A percentile compares a stretch with the other conserved stretches of the same genome.
phyloP scores from a whole-genome alignment of 2,329 filamentous ascomycete genomes.

The Podosphaera xanthii region DNA sequence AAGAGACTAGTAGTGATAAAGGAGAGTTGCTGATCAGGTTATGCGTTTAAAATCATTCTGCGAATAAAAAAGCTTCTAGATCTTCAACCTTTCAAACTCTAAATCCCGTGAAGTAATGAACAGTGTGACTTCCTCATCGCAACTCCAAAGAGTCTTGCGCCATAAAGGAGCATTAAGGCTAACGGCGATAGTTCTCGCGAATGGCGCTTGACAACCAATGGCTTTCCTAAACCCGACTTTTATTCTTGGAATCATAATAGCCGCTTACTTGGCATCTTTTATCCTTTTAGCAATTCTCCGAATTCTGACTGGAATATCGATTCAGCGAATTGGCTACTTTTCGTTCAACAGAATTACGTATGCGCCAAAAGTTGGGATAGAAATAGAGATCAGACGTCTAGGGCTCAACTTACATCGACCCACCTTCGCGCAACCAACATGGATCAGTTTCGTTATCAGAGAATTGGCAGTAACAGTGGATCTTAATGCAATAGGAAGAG shows the following conservation, averaged over 20 bases:
- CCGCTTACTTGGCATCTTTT: conserved; percentile 79
- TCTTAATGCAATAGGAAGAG: conserved; percentile 37
- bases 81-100: neutral
- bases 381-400: conserved; percentile 71
- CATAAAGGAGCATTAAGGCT: neutral
- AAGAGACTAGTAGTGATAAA: neutral
- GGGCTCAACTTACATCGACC: conserved; percentile 77
- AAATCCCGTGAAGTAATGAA: neutral
- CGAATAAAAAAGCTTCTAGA: neutral
- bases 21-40: neutral
- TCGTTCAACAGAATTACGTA: conserved; percentile 81
- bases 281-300: conserved; percentile 82
- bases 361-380: conserved; percentile 68
- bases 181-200: neutral
- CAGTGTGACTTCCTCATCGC: neutral
- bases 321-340: conserved; percentile 83
- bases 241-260: conserved; percentile 60
- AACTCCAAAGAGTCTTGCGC: neutral
- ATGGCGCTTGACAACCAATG: conserved; percentile 20
- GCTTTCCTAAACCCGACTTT: conserved; percentile 55
- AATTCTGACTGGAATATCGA: conserved; percentile 80
- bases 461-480: conserved; percentile 74
- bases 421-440: conserved; percentile 91
- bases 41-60: neutral
- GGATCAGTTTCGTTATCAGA: conserved; percentile 73